Conservation (phyloP, 768 basidiomycete species). For the Rhizopogon sp. region DNA sequence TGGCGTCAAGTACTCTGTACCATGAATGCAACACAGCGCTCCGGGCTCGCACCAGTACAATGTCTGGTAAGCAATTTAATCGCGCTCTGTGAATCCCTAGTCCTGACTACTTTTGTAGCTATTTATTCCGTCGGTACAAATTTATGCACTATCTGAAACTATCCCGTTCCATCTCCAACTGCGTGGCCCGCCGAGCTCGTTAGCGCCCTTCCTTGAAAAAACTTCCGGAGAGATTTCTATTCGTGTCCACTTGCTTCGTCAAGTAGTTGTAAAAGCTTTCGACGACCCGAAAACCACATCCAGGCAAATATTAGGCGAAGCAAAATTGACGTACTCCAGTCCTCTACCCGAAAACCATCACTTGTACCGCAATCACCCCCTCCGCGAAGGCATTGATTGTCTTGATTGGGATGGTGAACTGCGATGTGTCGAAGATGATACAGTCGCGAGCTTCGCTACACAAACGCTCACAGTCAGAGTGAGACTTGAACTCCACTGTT, state of each 20-base stretch:
- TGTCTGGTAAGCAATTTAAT: slow-evolving; percentile 40
- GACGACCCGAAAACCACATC: slow-evolving; percentile 9
- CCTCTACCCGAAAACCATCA: slow-evolving; percentile 20
- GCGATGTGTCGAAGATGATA: slow-evolving; percentile 30
- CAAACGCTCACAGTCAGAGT: slow-evolving; percentile 48
- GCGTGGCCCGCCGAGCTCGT: slow-evolving; percentile 38
- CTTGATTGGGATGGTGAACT: slow-evolving; percentile 64
- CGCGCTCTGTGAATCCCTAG: background rate
- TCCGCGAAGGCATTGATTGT: slow-evolving; percentile 29
- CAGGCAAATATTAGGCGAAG: slow-evolving; percentile 40
- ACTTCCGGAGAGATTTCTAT: slow-evolving; percentile 21
- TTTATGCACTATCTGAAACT: slow-evolving; percentile 48
- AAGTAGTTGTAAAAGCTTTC: slow-evolving; percentile 32
- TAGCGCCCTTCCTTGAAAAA: slow-evolving; percentile 40
- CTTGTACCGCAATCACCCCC: slow-evolving; percentile 4
- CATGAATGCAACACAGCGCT: slow-evolving; percentile 33
- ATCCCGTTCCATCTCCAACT: slow-evolving; percentile 68
- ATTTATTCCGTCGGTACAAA: slow-evolving; percentile 52
- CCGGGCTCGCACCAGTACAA: slow-evolving; percentile 35
- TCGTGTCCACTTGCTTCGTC: slow-evolving; percentile 50
- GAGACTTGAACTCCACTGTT: slow-evolving; percentile 6
- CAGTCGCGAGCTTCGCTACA: slow-evolving; percentile 42
- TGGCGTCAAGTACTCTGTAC: slow-evolving; percentile 49
- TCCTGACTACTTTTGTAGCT: slow-evolving; percentile 32
- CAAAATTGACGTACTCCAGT: slow-evolving; percentile 40